Conservation (phyloP, 306 rosid genomes). For the Citrullus colocynthis region DNA sequence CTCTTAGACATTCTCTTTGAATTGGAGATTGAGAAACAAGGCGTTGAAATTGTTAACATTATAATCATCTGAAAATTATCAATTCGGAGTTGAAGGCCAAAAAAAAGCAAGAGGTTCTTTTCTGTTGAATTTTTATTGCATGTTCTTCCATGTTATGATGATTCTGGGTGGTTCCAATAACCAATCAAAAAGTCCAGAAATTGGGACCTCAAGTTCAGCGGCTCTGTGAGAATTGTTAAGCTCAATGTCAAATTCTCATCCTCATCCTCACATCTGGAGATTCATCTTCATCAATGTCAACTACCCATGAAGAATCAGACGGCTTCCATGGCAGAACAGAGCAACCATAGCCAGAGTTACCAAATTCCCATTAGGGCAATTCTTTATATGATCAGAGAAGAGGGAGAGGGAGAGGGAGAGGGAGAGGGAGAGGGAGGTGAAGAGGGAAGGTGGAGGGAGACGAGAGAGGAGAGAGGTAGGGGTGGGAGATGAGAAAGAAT, state of each 20-base stretch:
- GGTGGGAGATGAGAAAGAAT: too few relatives aligned
- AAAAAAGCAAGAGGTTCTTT: slow-evolving; percentile 26
- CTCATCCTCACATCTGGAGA: neutral
- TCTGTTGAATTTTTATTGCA: too few relatives aligned
- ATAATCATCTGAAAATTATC: slow-evolving; percentile 8
- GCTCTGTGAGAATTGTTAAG: neutral
- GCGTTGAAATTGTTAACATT: slow-evolving; percentile 20
- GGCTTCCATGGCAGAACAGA: neutral
- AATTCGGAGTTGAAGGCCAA: slow-evolving; percentile 32
- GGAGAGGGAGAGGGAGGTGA: too few relatives aligned
- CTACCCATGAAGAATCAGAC: slow-evolving; percentile 8
- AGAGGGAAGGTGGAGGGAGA: too few relatives aligned
- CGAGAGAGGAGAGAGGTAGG: too few relatives aligned
- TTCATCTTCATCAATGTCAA: neutral
- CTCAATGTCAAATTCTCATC: neutral
- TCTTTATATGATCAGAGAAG: neutral
- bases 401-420: too few relatives aligned
- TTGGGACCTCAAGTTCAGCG: neutral
- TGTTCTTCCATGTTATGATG: neutral
- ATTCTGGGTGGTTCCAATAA: neutral
- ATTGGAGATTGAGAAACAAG: slow-evolving; percentile 14
- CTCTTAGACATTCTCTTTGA: neutral
- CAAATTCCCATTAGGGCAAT: neutral
- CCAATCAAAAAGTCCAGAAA: neutral
- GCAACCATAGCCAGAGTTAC: neutral